Conservation (phyloP, 2,329 filamentous ascomycete genomes). For the Verticillium albo-atrum region DNA sequence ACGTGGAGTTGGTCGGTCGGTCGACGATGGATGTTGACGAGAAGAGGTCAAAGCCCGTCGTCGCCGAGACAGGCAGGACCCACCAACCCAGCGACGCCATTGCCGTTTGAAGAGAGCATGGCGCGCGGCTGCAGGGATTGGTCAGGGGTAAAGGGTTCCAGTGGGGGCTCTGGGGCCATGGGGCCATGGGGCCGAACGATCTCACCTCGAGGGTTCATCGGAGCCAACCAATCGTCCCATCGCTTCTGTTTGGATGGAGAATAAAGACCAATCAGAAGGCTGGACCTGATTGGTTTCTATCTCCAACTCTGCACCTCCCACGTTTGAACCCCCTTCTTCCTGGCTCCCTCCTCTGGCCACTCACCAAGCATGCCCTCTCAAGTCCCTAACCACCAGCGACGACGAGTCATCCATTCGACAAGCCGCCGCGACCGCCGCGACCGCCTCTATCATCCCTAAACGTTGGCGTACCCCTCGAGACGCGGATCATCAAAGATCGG, state of each 20-base stretch:
- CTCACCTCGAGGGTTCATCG: not conserved
- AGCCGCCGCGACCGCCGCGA: not conserved
- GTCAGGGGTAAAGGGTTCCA: conserved; percentile 1
- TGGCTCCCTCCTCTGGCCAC: not conserved
- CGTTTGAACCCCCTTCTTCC: not conserved
- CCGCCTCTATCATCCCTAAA: not conserved
- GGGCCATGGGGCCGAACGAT: not conserved
- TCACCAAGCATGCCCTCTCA: not conserved
- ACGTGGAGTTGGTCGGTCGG: not conserved
- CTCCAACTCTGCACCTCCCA: not conserved
- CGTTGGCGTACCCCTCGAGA: not conserved
- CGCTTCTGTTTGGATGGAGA: not conserved
- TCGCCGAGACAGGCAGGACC: not conserved
- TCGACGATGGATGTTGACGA: not conserved
- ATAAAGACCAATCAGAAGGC: not conserved
- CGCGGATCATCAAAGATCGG: not conserved
- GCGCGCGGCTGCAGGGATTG: conserved; percentile 2
- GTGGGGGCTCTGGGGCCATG: too few species aligned
- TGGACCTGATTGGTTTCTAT: not conserved
- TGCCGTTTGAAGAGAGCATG: conserved; percentile 1
- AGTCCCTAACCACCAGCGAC: not conserved
- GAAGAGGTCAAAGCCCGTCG: not conserved
- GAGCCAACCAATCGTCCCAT: not conserved
- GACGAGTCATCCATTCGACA: not conserved
- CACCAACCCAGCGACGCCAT: not conserved